Conservation (phyloP, 768 basidiomycete genomes). For the Tylopilus balloui region DNA sequence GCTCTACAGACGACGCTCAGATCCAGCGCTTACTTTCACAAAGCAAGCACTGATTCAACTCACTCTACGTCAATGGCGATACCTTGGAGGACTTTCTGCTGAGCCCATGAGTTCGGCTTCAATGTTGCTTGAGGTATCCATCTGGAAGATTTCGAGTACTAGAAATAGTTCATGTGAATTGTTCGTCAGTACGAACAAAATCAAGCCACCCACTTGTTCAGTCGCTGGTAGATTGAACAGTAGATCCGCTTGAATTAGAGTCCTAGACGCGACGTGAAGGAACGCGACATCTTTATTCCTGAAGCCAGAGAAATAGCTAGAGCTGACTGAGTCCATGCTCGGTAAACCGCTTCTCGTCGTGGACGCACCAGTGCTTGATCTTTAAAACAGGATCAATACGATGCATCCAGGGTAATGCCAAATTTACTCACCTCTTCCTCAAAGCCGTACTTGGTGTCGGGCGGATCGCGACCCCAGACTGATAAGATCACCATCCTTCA, state of each 20-base stretch:
- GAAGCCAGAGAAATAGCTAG: conserved; percentile 66
- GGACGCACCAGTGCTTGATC: conserved; percentile 49
- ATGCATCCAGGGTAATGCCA: neutral
- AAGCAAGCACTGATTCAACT: neutral
- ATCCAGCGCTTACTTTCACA: conserved; percentile 1
- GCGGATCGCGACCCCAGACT: conserved; percentile 63
- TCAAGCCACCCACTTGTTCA: conserved; percentile 54
- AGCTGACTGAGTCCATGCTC: neutral
- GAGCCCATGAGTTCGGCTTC: conserved; percentile 31
- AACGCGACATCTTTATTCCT: conserved; percentile 82
- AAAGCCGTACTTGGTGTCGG: conserved; percentile 68
- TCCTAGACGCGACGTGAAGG: conserved; percentile 65
- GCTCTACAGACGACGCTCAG: conserved; percentile 25
- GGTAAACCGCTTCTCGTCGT: neutral
- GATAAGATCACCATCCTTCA: neutral
- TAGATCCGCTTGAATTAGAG: conserved; percentile 77
- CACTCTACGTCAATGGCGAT: conserved; percentile 28
- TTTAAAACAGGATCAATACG: conserved; percentile 12
- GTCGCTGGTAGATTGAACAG: conserved; percentile 75
- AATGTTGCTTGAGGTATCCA: conserved; percentile 28
- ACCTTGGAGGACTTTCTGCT: conserved; percentile 21
- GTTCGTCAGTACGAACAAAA: neutral
- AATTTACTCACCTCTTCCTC: conserved; percentile 55
- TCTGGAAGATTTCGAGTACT: conserved; percentile 38
- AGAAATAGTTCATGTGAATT: neutral